Percentiles rank a stretch among this genome's conserved stretches.
phyloP scores from a whole-genome alignment of 2,329 filamentous ascomycete species.

The Endothia cerciana region DNA sequence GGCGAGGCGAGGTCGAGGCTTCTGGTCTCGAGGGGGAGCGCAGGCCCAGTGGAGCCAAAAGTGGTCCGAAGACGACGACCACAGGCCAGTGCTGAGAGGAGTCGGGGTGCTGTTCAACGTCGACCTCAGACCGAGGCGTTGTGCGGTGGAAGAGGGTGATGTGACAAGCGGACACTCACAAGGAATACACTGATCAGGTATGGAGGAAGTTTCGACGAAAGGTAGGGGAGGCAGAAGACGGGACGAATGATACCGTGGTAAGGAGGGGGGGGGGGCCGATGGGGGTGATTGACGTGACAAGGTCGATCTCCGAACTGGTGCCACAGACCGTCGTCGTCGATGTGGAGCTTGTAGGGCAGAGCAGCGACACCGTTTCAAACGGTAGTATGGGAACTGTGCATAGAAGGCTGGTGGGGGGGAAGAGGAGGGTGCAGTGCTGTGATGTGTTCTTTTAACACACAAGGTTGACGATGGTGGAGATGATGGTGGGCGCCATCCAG shows the following conservation, averaged over 20 bases:
- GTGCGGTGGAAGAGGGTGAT: too few relatives aligned
- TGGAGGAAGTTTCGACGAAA: conserved; percentile 8
- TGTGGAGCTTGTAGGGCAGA: conserved; percentile 1
- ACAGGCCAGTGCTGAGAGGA: conserved; percentile 13
- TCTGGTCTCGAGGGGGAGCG: conserved; percentile 8
- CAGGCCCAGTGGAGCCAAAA: conserved; percentile 26
- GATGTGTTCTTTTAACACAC: background rate
- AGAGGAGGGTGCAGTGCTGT: background rate
- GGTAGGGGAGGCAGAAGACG: conserved; percentile 15
- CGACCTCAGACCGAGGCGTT: background rate
- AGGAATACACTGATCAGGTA: background rate
- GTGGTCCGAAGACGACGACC: conserved; percentile 25
- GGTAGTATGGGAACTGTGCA: background rate
- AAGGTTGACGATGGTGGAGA: background rate
- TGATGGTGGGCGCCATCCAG: background rate
- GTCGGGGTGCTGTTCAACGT: background rate
- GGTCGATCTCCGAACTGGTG: conserved; percentile 9
- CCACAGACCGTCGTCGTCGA: background rate
- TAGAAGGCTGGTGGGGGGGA: background rate
- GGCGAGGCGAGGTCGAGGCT: conserved; percentile 24
- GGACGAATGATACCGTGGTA: conserved; percentile 16
- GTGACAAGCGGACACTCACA: background rate
- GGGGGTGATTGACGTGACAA: conserved; percentile 15
- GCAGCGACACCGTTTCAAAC: conserved; percentile 15
- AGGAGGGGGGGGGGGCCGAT: background rate